These are phyloP conservation scores for Pseudonitzschia pungens DNA, from an alignment of 108 stramenopile species.

Conservation along the genomic window DNA sequence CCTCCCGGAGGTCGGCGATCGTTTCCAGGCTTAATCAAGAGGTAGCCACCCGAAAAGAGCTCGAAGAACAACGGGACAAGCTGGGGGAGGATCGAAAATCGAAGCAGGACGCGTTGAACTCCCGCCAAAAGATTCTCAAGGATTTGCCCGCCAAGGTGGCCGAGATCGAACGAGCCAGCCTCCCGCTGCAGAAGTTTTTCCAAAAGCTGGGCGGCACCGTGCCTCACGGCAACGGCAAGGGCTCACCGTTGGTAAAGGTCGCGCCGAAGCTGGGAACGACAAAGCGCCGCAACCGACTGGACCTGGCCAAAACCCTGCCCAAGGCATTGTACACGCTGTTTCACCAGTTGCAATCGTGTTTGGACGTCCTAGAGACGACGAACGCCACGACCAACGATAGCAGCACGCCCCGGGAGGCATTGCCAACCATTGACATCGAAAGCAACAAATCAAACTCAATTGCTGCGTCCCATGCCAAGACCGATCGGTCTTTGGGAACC, in stretches of 20 bases:
- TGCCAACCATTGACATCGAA: constrained; percentile 15
- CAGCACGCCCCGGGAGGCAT: neutral
- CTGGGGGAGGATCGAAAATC: constrained; percentile 32
- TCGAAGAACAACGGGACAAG: constrained; percentile 31
- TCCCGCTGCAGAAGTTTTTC: constrained; percentile 66
- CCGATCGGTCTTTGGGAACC: neutral
- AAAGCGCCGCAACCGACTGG: constrained; percentile 50
- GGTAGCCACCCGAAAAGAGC: constrained; percentile 17
- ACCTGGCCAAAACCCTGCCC: constrained; percentile 55
- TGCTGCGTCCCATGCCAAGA: too few species aligned
- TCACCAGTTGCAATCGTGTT: constrained; percentile 57
- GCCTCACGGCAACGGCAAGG: neutral
- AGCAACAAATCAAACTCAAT: neutral
- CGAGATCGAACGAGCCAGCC: constrained; percentile 58
- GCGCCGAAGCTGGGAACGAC: constrained; percentile 23
- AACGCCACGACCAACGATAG: constrained; percentile 3
- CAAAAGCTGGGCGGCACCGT: neutral
- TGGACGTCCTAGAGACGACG: constrained; percentile 39
- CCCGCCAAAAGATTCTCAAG: constrained; percentile 36
- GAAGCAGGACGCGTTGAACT: constrained; percentile 30
- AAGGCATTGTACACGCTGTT: constrained; percentile 70
- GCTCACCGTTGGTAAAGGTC: constrained; percentile 20
- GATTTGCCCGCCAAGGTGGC: constrained; percentile 55
- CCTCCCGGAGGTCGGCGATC: constrained; percentile 7
- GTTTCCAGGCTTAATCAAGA: constrained; percentile 25